Evolutionary conservation across 2,329 filamentous ascomycete genomes (phyloP), one percentile per base, ranked within the genome.

Genomic region (Colletotrichum caudatum): DNA sequence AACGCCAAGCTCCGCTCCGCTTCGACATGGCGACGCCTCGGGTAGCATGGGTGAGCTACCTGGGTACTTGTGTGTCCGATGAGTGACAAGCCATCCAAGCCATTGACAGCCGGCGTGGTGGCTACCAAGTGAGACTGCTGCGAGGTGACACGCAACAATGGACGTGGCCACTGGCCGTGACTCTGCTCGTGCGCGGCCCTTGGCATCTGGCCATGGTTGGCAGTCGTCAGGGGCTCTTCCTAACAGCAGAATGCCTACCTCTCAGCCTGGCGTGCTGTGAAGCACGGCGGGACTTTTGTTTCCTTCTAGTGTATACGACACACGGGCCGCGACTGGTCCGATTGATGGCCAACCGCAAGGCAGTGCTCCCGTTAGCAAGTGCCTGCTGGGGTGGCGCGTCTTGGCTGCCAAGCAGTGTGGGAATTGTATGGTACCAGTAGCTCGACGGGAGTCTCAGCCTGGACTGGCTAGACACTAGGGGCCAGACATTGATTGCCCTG

Each of bases 261-360:
- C 54, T 71, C 51, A 63, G 68, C 68, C 67, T 58, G 54, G 56
- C 23, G 14, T 50, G 16, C 16, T 37, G 29, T 23, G 20, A 56
- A 46, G 29, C 26, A 16, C 50, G 50, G 51, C 3, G 61, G 26
- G 50, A 33, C 48, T 64, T 29, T 44, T 39, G n/a, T 11, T 35
- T 39, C 26, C 26, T 44, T 44, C 48, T 33, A 48, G 46, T 48
- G 20, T 48, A 67, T 68, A 61, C 64, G 58, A 61, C 44, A 62
- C 26, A 37, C n/a, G 50, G 23, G 44, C 51, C 12, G 41, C 65
- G 44, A 67, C 7, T 67, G 54, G 54, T 26, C 20, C 29, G 33
- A n/a, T 39, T 53, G 64, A 39, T 39, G 50, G 26, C 37, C 29
- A 37, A 29, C 16, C 39, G 12, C 14, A 51, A 62, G 23, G 37